These are phyloP conservation scores for Kazachstania psychrophila DNA, from an alignment of 805 yeast species.

Conservation along the genomic window DNA sequence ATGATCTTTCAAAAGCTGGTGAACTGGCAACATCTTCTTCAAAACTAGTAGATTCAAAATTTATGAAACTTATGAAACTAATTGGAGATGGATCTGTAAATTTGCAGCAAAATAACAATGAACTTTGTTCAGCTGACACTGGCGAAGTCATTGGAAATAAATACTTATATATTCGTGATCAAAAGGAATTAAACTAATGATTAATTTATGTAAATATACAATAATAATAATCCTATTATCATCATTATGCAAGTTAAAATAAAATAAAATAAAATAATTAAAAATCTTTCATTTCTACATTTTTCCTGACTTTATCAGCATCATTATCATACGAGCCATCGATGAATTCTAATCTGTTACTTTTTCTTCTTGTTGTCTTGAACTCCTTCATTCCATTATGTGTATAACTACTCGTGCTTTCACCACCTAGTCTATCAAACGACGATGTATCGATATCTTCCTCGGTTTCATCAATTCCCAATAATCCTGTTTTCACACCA, in stretches of 20 bases:
- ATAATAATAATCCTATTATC: no score
- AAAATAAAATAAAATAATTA: neutral
- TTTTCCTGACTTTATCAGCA: neutral
- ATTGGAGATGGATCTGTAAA: constrained; percentile 19
- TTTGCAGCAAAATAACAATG: constrained; percentile 12
- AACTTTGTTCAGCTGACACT: constrained; percentile 14
- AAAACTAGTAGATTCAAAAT: constrained; percentile 20
- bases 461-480: constrained; percentile 30
- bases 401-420: neutral
- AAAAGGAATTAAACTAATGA: constrained; percentile 1
- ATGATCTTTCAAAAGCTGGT: constrained; percentile 1
- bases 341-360: constrained; percentile 9
- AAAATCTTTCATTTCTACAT: constrained; percentile 9
- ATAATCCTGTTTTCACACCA: constrained; percentile 37
- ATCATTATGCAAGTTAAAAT: no score
- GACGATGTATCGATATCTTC: constrained; percentile 4
- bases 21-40: neutral
- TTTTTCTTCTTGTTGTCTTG: constrained; percentile 7
- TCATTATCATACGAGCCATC: constrained; percentile 4
- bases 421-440: neutral
- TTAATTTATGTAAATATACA: neutral
- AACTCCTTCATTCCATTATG: constrained; percentile 8
- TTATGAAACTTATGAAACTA: constrained; percentile 22
- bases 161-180: constrained; percentile 15
- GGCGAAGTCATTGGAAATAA: constrained; percentile 22